Evolutionary conservation across 164 flowering plant species (phyloP).

Genomic region (Berberis vulgaris): DNA sequence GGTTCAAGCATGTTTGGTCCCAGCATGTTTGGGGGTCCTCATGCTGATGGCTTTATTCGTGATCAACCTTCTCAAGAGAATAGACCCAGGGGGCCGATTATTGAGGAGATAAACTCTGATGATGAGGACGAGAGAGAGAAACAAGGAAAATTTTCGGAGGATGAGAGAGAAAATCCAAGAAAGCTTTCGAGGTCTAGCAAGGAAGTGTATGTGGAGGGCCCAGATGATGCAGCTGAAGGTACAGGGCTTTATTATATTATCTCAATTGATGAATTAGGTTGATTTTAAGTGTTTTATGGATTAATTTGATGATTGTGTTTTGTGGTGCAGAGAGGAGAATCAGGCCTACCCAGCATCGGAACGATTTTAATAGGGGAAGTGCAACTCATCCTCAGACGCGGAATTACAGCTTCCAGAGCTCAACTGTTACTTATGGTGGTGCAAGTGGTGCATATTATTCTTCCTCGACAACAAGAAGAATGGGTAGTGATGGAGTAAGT

Average conservation of each 20-base stretch:
- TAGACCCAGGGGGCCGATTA: slow-evolving; percentile 33
- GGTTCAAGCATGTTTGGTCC: slow-evolving; percentile 17
- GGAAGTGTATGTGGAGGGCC: slow-evolving; percentile 60
- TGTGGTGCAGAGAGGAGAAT: slow-evolving; percentile 25
- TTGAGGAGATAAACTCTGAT: slow-evolving; percentile 59
- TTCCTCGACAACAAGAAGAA: slow-evolving; percentile 60
- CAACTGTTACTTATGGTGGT: slow-evolving; percentile 80
- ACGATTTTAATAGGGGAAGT: slow-evolving; percentile 17
- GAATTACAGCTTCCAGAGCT: slow-evolving; percentile 56
- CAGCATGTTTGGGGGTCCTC: slow-evolving; percentile 7
- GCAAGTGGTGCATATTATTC: slow-evolving; percentile 78
- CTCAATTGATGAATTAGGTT: background rate
- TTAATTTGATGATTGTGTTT: background rate
- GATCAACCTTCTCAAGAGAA: slow-evolving; percentile 32
- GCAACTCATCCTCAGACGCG: slow-evolving; percentile 21
- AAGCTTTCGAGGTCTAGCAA: slow-evolving; percentile 21
- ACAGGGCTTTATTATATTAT: background rate
- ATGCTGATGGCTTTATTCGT: slow-evolving; percentile 10
- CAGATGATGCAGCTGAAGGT: slow-evolving; percentile 61
- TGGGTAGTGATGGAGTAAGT: slow-evolving; percentile 84
- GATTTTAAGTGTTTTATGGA: background rate
- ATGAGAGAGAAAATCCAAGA: slow-evolving; percentile 20
- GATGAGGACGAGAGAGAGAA: slow-evolving; percentile 29
- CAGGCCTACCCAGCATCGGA: slow-evolving; percentile 15
- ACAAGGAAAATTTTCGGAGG: slow-evolving; percentile 11